A percentile compares a stretch with the other conserved stretches of the same genome.
Evolutionary conservation across 352 stramenopile genomes (phyloP).

Genomic region (Discostella stelligera): DNA sequence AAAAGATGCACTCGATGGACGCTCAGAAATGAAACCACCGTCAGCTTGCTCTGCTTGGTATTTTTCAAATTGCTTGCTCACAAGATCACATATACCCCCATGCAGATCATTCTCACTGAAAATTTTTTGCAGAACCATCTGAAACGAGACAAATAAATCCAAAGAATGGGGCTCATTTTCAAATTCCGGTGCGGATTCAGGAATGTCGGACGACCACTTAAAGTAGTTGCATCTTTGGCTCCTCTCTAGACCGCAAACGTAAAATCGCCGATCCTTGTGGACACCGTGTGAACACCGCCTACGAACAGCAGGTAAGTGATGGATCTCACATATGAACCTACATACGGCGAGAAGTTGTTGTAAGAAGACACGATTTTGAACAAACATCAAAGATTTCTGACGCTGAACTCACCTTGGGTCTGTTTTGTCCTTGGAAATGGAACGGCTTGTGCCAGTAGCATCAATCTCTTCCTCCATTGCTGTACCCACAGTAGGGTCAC

Average conservation of each 20-base stretch:
- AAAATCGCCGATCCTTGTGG: slow-evolving; percentile 80
- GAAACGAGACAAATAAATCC: slow-evolving; percentile 38
- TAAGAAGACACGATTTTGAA: slow-evolving; percentile 1
- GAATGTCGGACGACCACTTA: slow-evolving; percentile 64
- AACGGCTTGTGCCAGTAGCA: slow-evolving; percentile 12
- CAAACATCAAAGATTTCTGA: background rate
- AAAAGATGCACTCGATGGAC: slow-evolving; percentile 17
- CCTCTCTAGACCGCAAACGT: slow-evolving; percentile 79
- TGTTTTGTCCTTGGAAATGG: slow-evolving; percentile 63
- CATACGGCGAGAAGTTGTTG: background rate
- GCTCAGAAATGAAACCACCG: background rate
- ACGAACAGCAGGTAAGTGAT: slow-evolving; percentile 73
- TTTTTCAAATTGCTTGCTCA: slow-evolving; percentile 47
- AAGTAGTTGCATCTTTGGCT: slow-evolving; percentile 77
- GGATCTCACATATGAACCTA: slow-evolving; percentile 72
- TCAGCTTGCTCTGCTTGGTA: slow-evolving; percentile 27
- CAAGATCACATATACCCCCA: slow-evolving; percentile 36
- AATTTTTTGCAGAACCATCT: slow-evolving; percentile 42
- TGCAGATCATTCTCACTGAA: slow-evolving; percentile 45
- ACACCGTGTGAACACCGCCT: slow-evolving; percentile 68
- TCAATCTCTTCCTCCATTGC: slow-evolving; percentile 33
- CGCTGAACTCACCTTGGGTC: slow-evolving; percentile 49
- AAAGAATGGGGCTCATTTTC: slow-evolving; percentile 21
- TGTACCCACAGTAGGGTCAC: slow-evolving; percentile 11
- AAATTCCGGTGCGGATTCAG: slow-evolving; percentile 17